phyloP scores from a whole-genome alignment of 352 stramenopile genomes.

The Pythium rishiriense region DNA sequence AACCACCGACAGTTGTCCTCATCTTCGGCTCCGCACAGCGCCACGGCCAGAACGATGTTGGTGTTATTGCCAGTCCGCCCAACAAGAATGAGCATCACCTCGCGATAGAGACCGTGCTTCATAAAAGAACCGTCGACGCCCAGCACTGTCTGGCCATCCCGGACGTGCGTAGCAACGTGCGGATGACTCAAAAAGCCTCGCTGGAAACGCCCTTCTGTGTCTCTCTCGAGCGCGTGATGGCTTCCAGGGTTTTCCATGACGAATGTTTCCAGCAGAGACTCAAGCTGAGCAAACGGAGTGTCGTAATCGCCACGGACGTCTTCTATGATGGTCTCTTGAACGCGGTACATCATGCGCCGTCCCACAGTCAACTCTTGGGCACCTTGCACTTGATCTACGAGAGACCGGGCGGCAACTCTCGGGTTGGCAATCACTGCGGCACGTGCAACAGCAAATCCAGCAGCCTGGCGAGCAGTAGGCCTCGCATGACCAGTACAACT shows the following conservation, averaged over 20 bases:
- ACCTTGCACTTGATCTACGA: conserved; percentile 4
- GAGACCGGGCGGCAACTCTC: neutral
- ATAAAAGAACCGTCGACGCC: conserved; percentile 23
- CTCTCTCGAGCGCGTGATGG: neutral
- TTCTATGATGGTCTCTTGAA: conserved; percentile 5
- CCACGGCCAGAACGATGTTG: conserved; percentile 20
- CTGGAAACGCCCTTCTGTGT: neutral
- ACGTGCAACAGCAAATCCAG: neutral
- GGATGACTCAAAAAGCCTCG: conserved; percentile 1
- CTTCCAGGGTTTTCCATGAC: neutral
- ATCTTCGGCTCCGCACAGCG: conserved; percentile 8
- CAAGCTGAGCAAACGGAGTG: conserved; percentile 1
- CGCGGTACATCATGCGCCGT: conserved; percentile 8
- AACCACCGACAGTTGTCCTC: conserved; percentile 20
- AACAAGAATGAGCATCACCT: conserved; percentile 14
- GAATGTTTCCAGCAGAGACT: conserved; percentile 3
- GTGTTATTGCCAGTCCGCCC: conserved; percentile 14
- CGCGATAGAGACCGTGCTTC: conserved; percentile 8
- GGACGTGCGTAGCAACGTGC: neutral
- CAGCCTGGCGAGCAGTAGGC: neutral
- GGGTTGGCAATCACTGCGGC: conserved; percentile 1
- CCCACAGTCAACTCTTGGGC: neutral
- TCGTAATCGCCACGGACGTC: conserved; percentile 5
- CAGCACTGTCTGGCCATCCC: conserved; percentile 12
- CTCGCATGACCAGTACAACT: conserved; percentile 1